These are phyloP conservation scores for Vanderwaltozyma verrucispora DNA, from an alignment of 805 yeast genomes.

Conservation along the genomic window DNA sequence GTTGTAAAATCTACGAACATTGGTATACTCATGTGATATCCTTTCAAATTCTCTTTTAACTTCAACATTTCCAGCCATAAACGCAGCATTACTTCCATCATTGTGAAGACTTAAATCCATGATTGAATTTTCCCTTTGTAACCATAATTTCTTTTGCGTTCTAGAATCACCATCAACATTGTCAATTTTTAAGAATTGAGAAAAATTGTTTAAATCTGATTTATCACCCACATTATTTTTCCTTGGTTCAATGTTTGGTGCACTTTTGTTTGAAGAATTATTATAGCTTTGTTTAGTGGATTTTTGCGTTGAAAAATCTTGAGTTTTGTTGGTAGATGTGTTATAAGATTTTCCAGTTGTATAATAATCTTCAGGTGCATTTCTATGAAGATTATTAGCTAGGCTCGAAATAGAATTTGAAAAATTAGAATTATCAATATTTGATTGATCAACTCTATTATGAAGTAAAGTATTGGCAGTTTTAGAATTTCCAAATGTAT, in stretches of 20 bases:
- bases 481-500: not conserved
- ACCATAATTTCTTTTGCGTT: constrained; percentile 78
- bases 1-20: constrained; percentile 56
- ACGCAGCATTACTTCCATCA: constrained; percentile 16
- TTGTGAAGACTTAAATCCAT: constrained; percentile 39
- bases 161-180: constrained; percentile 44
- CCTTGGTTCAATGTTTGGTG: not conserved
- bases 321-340: not conserved
- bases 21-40: constrained; percentile 61
- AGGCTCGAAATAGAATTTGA: constrained; percentile 26
- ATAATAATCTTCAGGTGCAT: constrained; percentile 9
- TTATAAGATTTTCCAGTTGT: not conserved
- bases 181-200: constrained; percentile 32
- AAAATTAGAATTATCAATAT: constrained; percentile 7
- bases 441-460: not conserved
- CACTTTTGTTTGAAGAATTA: not conserved
- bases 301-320: too few relatives aligned
- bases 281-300: not conserved
- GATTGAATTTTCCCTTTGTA: constrained; percentile 66
- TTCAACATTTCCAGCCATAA: constrained; percentile 42
- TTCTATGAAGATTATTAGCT: constrained; percentile 21
- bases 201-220: constrained; percentile 28
- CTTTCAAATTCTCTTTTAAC: constrained; percentile 70
- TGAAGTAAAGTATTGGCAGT: not conserved
- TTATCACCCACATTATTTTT: not conserved